Percentiles rank a stretch among this genome's conserved stretches.
phyloP scores from a whole-genome alignment of 176 grass and related monocot genomes.

The Phoenix roebelenii region DNA sequence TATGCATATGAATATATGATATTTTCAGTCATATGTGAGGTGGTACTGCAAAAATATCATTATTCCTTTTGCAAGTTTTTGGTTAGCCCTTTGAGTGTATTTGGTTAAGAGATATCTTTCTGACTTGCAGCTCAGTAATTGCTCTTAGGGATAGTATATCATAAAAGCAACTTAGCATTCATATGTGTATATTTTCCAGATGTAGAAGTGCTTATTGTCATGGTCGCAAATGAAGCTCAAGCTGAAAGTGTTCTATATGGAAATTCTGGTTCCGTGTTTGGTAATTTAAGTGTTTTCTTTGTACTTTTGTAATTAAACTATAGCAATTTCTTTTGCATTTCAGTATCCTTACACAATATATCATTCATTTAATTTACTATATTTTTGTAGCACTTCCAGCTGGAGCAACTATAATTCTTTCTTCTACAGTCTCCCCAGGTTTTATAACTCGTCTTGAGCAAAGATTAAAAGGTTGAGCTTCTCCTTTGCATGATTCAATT shows the following conservation, averaged over 20 bases:
- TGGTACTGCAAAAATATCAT: no score
- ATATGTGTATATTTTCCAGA: conserved; percentile 38
- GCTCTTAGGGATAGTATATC: no score
- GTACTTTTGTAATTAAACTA: neutral
- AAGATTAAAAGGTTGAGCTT: conserved; percentile 64
- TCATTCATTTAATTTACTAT: conserved; percentile 16
- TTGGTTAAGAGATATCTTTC: no score
- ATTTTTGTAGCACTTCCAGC: conserved; percentile 37
- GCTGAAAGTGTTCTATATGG: conserved; percentile 95
- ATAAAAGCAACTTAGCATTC: neutral
- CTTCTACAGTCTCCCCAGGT: conserved; percentile 92
- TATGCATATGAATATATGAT: no score
- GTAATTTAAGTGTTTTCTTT: conserved; percentile 34
- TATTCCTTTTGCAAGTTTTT: no score
- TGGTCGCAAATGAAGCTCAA: conserved; percentile 97
- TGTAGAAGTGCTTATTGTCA: conserved; percentile 82
- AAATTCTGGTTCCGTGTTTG: conserved; percentile 55
- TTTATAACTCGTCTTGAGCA: conserved; percentile 56
- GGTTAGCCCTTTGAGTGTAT: no score
- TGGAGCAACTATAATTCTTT: conserved; percentile 80
- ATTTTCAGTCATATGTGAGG: no score
- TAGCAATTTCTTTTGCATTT: conserved; percentile 2
- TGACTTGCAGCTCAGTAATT: no score
- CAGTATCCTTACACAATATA: neutral
- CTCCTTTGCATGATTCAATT: no score